Conservation (phyloP, 352 stramenopile genomes). For the Elongisporangium undulatum region DNA sequence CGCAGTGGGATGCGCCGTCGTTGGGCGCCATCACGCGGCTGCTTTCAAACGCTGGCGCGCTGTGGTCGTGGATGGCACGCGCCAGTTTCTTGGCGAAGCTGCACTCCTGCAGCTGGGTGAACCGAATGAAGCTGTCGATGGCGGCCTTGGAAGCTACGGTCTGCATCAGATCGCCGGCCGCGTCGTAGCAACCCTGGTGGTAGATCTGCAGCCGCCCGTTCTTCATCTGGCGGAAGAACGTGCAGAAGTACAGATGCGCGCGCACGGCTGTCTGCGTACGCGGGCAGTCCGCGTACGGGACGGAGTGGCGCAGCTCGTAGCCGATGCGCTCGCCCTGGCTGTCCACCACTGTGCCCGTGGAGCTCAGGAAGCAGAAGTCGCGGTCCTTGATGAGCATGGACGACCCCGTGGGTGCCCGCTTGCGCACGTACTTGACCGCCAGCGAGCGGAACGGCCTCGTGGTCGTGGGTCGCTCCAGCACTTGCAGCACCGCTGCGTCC, state of each 20-base stretch:
- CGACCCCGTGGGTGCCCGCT: constrained; percentile 24
- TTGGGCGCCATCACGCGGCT: constrained; percentile 26
- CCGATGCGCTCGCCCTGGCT: constrained; percentile 27
- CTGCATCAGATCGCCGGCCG: constrained; percentile 35
- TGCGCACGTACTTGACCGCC: constrained; percentile 39
- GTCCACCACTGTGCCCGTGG: constrained; percentile 23
- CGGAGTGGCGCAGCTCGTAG: constrained; percentile 52
- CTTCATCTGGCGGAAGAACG: constrained; percentile 57
- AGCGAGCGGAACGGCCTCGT: constrained; percentile 37
- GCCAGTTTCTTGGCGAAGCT: constrained; percentile 59
- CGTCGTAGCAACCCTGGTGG: constrained; percentile 54
- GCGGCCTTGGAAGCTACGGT: constrained; percentile 40
- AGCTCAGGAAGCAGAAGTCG: constrained; percentile 45
- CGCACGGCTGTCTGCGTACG: constrained; percentile 50
- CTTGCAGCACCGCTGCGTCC: constrained; percentile 37
- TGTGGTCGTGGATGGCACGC: constrained; percentile 30
- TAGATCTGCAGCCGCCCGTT: constrained; percentile 57
- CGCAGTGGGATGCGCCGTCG: constrained; percentile 34
- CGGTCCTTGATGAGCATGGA: constrained; percentile 38
- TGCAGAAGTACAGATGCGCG: constrained; percentile 60
- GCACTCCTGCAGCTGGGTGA: constrained; percentile 38
- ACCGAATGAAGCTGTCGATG: constrained; percentile 33
- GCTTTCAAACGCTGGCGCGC: constrained; percentile 20
- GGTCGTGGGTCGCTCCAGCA: constrained; percentile 21
- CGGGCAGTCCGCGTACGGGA: constrained; percentile 49